phyloP scores from a whole-genome alignment of 1,284 basidiomycete genomes.

The Leccinum griseonigrum region DNA sequence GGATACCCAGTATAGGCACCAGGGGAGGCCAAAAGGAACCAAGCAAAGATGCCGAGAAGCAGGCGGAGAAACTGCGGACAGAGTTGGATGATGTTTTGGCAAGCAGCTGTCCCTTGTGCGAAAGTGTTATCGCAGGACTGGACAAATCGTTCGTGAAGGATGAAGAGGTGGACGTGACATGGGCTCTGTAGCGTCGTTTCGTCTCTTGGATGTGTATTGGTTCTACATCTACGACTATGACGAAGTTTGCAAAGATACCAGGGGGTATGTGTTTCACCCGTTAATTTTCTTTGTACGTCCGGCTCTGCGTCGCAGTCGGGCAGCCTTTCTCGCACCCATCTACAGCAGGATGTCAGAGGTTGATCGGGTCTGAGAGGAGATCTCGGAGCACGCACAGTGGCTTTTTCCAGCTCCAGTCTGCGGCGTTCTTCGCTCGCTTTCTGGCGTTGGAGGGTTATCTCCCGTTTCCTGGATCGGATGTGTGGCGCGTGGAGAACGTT shows the following conservation, averaged over 20 bases:
- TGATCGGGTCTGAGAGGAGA: conserved; percentile 3
- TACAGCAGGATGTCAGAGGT: conserved; percentile 28
- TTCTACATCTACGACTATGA: conserved; percentile 4
- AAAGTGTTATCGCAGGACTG: conserved; percentile 79
- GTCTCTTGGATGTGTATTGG: conserved; percentile 3
- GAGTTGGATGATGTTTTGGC: conserved; percentile 89
- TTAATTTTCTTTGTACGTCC: conserved; percentile 78
- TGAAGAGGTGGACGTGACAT: conserved; percentile 79
- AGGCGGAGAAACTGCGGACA: conserved; percentile 64
- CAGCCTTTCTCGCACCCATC: conserved; percentile 79
- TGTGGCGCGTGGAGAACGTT: conserved; percentile 3
- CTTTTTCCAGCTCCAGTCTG: conserved; percentile 69
- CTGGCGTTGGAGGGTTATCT: conserved; percentile 67
- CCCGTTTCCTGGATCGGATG: conserved; percentile 48
- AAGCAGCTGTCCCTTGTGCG: conserved; percentile 87
- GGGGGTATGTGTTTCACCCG: conserved; percentile 41
- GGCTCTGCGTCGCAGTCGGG: conserved; percentile 63
- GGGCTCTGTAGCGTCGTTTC: conserved; percentile 58
- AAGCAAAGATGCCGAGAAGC: conserved; percentile 56
- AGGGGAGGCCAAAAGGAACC: conserved; percentile 45
- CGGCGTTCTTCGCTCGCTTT: conserved; percentile 67
- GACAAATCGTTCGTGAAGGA: conserved; percentile 84
- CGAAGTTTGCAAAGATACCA: background rate
- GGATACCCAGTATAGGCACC: conserved; percentile 61
- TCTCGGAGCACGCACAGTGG: conserved; percentile 44